Conservation (phyloP, 345 rosid genomes). For the Gossypium rotundifolium region DNA sequence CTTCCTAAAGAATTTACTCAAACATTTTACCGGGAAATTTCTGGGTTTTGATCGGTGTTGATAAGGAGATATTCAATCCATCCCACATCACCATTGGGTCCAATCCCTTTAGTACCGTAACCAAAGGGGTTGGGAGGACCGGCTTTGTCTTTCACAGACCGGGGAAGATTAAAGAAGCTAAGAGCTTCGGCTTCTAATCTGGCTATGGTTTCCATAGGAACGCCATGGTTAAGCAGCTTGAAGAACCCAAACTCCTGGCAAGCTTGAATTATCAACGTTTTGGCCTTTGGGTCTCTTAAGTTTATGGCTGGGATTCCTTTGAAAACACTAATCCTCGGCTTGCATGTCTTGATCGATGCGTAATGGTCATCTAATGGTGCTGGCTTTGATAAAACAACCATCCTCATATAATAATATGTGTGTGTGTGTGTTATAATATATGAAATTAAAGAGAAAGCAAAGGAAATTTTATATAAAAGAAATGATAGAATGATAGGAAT, state of each 20-base stretch:
- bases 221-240: slow-evolving; percentile 70
- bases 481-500: too few relatives aligned
- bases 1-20: too few relatives aligned
- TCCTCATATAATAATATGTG: not conserved
- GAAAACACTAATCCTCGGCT: slow-evolving; percentile 24
- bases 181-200: slow-evolving; percentile 52
- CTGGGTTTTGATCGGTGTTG: slow-evolving; percentile 43
- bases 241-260: slow-evolving; percentile 78
- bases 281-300: slow-evolving; percentile 57
- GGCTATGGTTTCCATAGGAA: slow-evolving; percentile 42
- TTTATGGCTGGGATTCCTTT: slow-evolving; percentile 48
- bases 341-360: slow-evolving; percentile 55
- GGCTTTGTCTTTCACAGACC: slow-evolving; percentile 51
- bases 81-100: slow-evolving; percentile 76
- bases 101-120: slow-evolving; percentile 76
- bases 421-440: too few relatives aligned
- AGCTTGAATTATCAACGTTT: slow-evolving; percentile 39
- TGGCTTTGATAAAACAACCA: slow-evolving; percentile 63
- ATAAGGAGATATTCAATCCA: slow-evolving; percentile 82
- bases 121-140: slow-evolving; percentile 86
- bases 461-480: not conserved
- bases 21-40: slow-evolving; percentile 41
- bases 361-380: slow-evolving; percentile 34
- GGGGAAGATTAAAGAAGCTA: slow-evolving; percentile 55
- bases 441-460: not conserved